Evolutionary conservation across 2,329 filamentous ascomycete genomes (phyloP).

Genomic region (Corynespora cassiicola): DNA sequence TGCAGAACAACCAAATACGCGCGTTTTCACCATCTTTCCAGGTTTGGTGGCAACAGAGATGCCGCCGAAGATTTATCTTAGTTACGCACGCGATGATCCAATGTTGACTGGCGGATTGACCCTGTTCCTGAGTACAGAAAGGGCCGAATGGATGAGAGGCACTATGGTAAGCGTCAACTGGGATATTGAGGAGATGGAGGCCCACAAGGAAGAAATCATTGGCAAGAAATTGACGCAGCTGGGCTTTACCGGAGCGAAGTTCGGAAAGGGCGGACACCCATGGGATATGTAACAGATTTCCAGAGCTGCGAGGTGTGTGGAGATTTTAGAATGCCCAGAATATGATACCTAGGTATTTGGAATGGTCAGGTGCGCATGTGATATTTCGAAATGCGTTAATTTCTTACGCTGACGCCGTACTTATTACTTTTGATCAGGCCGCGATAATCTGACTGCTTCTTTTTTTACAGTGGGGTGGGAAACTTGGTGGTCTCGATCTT

Average conservation of each 20-base stretch:
- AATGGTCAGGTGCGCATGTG: no score
- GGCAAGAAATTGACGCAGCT: constrained; percentile 33
- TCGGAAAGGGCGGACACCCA: constrained; percentile 24
- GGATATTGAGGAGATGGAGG: constrained; percentile 37
- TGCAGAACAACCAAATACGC: constrained; percentile 26
- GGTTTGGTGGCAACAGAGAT: constrained; percentile 24
- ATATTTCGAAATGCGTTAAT: no score
- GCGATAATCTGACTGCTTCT: no score
- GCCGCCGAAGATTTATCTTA: no score
- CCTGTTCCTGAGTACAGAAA: constrained; percentile 20
- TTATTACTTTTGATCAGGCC: no score
- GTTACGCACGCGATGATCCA: constrained; percentile 13
- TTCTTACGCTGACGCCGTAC: no score
- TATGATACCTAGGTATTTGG: no score
- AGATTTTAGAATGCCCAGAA: no score
- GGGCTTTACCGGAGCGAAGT: constrained; percentile 21
- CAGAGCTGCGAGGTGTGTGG: no score
- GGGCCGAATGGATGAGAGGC: constrained; percentile 26
- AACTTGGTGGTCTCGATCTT: constrained; percentile 64
- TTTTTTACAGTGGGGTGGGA: constrained; percentile 36
- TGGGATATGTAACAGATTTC: no score
- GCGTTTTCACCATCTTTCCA: constrained; percentile 28
- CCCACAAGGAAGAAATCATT: constrained; percentile 34
- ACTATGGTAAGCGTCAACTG: constrained; percentile 31
- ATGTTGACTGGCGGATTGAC: constrained; percentile 21